These are phyloP conservation scores for Fragaria ananassa DNA, from an alignment of 306 rosid genomes.

Conservation along the genomic window DNA sequence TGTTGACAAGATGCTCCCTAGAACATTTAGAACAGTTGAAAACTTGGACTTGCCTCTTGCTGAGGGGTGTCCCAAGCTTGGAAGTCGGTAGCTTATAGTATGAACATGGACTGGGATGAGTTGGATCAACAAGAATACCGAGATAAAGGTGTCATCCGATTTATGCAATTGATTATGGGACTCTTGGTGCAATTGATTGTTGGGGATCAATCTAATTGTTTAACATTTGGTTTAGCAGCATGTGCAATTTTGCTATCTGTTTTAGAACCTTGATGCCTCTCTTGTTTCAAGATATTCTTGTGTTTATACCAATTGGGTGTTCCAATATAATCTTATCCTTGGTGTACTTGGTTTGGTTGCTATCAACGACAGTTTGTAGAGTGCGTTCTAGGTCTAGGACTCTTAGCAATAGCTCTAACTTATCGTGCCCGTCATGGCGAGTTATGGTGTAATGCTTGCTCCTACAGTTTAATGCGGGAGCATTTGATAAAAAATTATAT, in stretches of 20 bases:
- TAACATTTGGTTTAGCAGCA: neutral
- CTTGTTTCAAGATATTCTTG: neutral
- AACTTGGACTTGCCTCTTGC: conserved; percentile 77
- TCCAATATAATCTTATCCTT: neutral
- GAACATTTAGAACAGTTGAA: conserved; percentile 70
- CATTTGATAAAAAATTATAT: no score
- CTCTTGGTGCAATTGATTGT: neutral
- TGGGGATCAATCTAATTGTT: neutral
- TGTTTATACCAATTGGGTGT: neutral
- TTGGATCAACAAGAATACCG: neutral
- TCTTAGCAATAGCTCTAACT: no score
- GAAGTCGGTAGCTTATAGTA: conserved; percentile 35
- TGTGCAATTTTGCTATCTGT: neutral
- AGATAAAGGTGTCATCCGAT: neutral
- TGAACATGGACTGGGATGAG: neutral
- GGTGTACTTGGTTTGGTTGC: no score
- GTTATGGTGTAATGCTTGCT: no score
- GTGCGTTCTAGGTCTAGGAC: no score
- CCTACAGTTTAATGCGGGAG: no score
- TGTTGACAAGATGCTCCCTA: conserved; percentile 83
- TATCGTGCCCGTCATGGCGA: no score
- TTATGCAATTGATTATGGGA: neutral
- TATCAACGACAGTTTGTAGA: no score
- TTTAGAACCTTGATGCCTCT: neutral
- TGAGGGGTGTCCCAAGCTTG: conserved; percentile 77